A percentile compares a stretch with the other conserved stretches of the same genome.
phyloP scores from a whole-genome alignment of 2,329 filamentous ascomycete genomes.

The Colletotrichum euphorbiae region DNA sequence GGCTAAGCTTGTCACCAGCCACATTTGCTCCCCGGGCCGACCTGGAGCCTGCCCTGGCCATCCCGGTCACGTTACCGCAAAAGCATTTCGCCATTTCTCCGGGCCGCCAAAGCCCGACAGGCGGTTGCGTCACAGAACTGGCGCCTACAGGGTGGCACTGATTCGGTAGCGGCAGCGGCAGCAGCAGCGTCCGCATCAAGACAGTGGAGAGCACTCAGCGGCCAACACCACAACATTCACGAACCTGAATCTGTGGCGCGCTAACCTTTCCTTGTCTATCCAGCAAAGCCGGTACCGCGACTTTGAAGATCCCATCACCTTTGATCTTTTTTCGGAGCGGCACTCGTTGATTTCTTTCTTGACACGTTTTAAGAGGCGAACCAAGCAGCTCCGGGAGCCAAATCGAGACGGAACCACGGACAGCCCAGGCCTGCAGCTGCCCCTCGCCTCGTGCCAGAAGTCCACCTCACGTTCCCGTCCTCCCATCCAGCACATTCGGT shows the following conservation, averaged over 20 bases:
- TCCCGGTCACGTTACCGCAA: slow-evolving; percentile 21
- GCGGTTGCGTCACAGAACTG: slow-evolving; percentile 41
- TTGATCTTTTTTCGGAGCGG: neutral
- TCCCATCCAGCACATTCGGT: slow-evolving; percentile 21
- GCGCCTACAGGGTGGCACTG: slow-evolving; percentile 33
- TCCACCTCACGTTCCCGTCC: neutral
- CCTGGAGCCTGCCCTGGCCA: too few relatives aligned
- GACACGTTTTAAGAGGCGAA: neutral
- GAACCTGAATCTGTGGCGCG: slow-evolving; percentile 2
- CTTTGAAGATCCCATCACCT: neutral
- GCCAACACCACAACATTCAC: neutral
- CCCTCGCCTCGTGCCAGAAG: slow-evolving; percentile 21
- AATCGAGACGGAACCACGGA: neutral
- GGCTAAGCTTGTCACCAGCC: slow-evolving; percentile 1
- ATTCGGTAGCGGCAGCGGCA: neutral
- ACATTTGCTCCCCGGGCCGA: too few relatives aligned
- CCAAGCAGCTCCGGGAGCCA: neutral
- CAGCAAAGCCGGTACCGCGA: neutral
- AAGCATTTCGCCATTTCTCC: slow-evolving; percentile 11
- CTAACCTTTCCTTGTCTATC: neutral
- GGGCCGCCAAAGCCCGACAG: neutral
- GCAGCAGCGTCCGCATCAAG: neutral
- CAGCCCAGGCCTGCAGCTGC: slow-evolving; percentile 21
- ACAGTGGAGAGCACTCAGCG: slow-evolving; percentile 1
- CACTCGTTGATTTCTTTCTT: neutral